These are phyloP conservation scores for Mycena vulgaris DNA, from an alignment of 768 basidiomycete species.

Conservation along the genomic window DNA sequence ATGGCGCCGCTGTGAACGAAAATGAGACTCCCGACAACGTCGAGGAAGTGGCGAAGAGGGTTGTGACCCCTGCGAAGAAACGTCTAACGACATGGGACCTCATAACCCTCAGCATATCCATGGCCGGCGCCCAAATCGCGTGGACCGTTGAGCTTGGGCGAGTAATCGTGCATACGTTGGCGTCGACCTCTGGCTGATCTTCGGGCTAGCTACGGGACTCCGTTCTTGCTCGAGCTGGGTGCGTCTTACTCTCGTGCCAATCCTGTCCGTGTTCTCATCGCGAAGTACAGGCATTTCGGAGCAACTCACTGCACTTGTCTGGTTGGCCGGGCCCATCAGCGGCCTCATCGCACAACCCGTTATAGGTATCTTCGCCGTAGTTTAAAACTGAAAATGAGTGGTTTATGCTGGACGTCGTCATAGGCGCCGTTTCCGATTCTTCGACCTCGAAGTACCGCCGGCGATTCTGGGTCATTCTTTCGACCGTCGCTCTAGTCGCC, in stretches of 20 bases:
- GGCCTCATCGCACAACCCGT: slow-evolving; percentile 97
- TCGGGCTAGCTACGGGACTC: slow-evolving; percentile 88
- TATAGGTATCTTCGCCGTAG: slow-evolving; percentile 72
- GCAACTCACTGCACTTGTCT: slow-evolving; percentile 93
- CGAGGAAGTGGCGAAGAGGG: slow-evolving; percentile 29
- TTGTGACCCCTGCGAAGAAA: slow-evolving; percentile 44
- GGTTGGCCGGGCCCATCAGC: slow-evolving; percentile 96
- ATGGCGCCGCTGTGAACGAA: slow-evolving; percentile 25
- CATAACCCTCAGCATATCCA: slow-evolving; percentile 88
- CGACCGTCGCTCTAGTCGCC: slow-evolving; percentile 84
- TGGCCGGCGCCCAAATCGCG: slow-evolving; percentile 95
- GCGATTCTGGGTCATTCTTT: slow-evolving; percentile 93
- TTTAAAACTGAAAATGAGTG: slow-evolving; percentile 18
- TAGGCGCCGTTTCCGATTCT: slow-evolving; percentile 96
- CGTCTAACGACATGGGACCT: slow-evolving; percentile 76
- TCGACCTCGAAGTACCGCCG: slow-evolving; percentile 92
- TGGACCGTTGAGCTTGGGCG: slow-evolving; percentile 98
- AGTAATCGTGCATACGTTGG: slow-evolving; percentile 44
- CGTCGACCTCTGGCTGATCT: slow-evolving; percentile 29
- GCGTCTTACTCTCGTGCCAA: slow-evolving; percentile 20
- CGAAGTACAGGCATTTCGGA: slow-evolving; percentile 79
- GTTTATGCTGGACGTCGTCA: slow-evolving; percentile 7
- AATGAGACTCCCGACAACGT: slow-evolving; percentile 24
- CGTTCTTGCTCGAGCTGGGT: slow-evolving; percentile 81
- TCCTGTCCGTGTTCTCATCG: background rate